Evolutionary conservation across 148 eudicot genomes (phyloP), one percentile per base, ranked within the genome.

Genomic region (Cornus kousa): DNA sequence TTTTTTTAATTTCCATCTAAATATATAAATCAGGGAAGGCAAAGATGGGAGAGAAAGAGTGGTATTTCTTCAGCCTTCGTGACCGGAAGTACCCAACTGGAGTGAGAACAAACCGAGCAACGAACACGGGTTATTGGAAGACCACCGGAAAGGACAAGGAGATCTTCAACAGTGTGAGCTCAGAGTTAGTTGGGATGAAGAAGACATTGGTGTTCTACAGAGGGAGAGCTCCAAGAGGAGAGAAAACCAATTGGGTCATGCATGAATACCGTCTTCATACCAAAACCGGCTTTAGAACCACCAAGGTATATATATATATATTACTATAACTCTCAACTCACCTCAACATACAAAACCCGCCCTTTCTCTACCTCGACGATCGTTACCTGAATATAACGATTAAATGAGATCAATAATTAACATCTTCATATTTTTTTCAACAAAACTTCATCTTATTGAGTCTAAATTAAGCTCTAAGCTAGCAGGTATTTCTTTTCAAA

Each of bases 101-200:
- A 19, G 97, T 94, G 71, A 79, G 98, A 78, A 94, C 98, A 14
- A 94, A 94, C 84, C 85, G 97, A 5, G 98, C 97, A 0, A 92
- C 98, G 3, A 94, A 92, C 80, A 94, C 97, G 0, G 98, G 98
- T 4, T 94, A 94, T 78, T 94, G 98, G 98, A 94, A 94, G 72
- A 94, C 98, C 23, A 94, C 98, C 0, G 98, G 98, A 9, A 94
- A 94, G 81, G 98, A 94, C 83, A 94, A 94, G 80, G 98, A 94
- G 88, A 94, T 94, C 68, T 89, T 78, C 85, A 94, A 91, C 65
- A 87, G 92, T 65, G 74, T 67, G 13, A 85, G 87, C 20, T 82
- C 89, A 0, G 98, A 94, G 67, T 77, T 91, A 57, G 88, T 94
- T 17, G 98, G 98, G 8, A 94, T 94, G 98, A 94, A 94, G 92